A percentile compares a stretch with the other conserved stretches of the same genome.
Evolutionary conservation across 345 rosid genomes (phyloP).

Genomic region (Syzygium aromaticum): DNA sequence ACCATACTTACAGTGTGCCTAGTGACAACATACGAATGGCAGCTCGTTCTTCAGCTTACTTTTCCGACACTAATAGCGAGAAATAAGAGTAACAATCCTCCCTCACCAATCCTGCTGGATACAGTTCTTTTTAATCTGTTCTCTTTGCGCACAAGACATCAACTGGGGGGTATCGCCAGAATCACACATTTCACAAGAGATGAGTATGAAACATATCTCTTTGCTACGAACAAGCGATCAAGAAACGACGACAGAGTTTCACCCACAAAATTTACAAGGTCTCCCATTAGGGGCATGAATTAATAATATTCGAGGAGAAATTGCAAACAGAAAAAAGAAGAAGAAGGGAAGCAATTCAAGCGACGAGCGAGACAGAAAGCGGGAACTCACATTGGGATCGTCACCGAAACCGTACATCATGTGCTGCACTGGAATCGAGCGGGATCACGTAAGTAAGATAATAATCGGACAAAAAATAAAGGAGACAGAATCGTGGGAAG

Average conservation of each 20-base stretch:
- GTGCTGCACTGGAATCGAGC: constrained; percentile 60
- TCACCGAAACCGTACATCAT: constrained; percentile 98
- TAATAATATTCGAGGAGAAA: neutral
- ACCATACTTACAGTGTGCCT: neutral
- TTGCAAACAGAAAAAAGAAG: neutral
- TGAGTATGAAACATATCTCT: neutral
- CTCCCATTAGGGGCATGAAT: neutral
- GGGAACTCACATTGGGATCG: constrained; percentile 39
- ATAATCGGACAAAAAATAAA: neutral
- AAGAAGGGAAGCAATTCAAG: neutral
- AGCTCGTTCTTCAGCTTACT: neutral
- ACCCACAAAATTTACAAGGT: neutral
- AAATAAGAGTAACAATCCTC: neutral
- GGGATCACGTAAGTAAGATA: neutral
- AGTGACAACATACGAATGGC: neutral
- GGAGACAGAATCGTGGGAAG: neutral
- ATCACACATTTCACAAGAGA: neutral
- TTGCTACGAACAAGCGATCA: neutral
- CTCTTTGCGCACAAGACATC: neutral
- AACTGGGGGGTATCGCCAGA: neutral
- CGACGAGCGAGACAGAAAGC: neutral
- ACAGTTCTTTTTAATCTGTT: neutral
- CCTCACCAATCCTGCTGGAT: neutral
- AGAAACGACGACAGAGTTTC: neutral
- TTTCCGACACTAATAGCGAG: neutral